Percentiles rank a stretch among this genome's conserved stretches.
Conservation (phyloP, 2,329 filamentous ascomycete species). For the Tolypocladium cylindrosporum region DNA sequence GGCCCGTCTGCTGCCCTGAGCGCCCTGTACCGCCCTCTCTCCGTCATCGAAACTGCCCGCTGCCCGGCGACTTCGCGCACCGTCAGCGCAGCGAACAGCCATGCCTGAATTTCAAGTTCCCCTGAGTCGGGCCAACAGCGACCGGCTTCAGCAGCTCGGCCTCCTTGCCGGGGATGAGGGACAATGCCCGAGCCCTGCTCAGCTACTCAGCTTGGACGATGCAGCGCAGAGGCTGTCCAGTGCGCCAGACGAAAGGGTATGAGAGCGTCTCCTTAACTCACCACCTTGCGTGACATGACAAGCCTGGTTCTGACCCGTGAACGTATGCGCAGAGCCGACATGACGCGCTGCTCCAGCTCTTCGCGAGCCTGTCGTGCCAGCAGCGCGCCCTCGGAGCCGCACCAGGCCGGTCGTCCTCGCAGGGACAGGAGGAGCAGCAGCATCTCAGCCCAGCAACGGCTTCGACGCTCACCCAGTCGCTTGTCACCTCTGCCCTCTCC, state of each 20-base stretch:
- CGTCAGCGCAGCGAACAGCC: not conserved
- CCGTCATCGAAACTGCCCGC: not conserved
- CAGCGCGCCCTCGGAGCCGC: not conserved
- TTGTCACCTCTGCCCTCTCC: not conserved
- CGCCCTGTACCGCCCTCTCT: not conserved
- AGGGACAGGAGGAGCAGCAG: not conserved
- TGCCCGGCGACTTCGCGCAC: not conserved
- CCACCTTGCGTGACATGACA: not conserved
- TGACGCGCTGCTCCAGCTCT: constrained; percentile 3
- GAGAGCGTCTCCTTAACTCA: no score
- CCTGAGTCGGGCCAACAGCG: not conserved
- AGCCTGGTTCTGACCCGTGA: not conserved
- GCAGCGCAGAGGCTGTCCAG: not conserved
- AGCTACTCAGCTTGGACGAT: not conserved
- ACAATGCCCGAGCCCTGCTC: not conserved
- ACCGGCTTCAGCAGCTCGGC: not conserved
- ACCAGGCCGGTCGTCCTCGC: not conserved
- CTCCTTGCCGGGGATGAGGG: not conserved
- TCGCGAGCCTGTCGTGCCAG: not conserved
- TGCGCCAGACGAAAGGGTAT: not conserved
- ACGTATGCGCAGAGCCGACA: constrained; percentile 1
- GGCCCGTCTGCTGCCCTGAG: not conserved
- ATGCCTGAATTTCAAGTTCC: not conserved
- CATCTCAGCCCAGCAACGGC: not conserved
- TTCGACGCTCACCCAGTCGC: not conserved